phyloP scores from a whole-genome alignment of 2,329 filamentous ascomycete species.

The Fusarium pininemorale region DNA sequence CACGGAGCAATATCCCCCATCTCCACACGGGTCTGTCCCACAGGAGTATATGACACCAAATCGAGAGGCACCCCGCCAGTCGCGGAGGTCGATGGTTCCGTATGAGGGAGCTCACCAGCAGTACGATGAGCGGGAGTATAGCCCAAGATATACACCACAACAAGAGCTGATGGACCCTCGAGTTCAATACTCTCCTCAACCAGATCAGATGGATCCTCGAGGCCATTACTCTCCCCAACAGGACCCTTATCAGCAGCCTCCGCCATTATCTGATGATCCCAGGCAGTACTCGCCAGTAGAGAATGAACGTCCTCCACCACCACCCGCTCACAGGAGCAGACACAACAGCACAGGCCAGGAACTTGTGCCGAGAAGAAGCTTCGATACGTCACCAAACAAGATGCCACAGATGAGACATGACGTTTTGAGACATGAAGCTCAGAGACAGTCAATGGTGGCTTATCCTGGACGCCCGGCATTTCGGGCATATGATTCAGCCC shows the following conservation, averaged over 20 bases:
- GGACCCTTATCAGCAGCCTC: constrained; percentile 45
- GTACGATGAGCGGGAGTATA: constrained; percentile 51
- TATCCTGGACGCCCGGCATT: constrained; percentile 66
- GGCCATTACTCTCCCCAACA: constrained; percentile 48
- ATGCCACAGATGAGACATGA: constrained; percentile 65
- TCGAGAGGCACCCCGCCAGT: constrained; percentile 42
- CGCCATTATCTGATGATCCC: constrained; percentile 43
- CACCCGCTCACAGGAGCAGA: constrained; percentile 62
- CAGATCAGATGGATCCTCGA: constrained; percentile 52
- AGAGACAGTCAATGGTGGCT: constrained; percentile 59
- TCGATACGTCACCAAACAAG: constrained; percentile 55
- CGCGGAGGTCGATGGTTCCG: constrained; percentile 48
- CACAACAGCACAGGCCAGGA: constrained; percentile 58
- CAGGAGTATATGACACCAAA: constrained; percentile 36
- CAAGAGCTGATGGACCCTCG: constrained; percentile 53
- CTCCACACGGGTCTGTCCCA: constrained; percentile 37
- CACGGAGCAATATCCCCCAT: constrained; percentile 51
- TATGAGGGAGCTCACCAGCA: constrained; percentile 48
- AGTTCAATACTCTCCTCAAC: constrained; percentile 44
- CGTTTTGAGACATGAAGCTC: constrained; percentile 65
- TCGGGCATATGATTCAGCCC: constrained; percentile 60
- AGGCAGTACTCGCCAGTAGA: constrained; percentile 51
- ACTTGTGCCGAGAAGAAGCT: constrained; percentile 50
- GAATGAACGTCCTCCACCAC: constrained; percentile 62
- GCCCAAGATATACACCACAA: constrained; percentile 43